Evolutionary conservation across 352 stramenopile species (phyloP).

Genomic region (Globisporangium recalcitrans): DNA sequence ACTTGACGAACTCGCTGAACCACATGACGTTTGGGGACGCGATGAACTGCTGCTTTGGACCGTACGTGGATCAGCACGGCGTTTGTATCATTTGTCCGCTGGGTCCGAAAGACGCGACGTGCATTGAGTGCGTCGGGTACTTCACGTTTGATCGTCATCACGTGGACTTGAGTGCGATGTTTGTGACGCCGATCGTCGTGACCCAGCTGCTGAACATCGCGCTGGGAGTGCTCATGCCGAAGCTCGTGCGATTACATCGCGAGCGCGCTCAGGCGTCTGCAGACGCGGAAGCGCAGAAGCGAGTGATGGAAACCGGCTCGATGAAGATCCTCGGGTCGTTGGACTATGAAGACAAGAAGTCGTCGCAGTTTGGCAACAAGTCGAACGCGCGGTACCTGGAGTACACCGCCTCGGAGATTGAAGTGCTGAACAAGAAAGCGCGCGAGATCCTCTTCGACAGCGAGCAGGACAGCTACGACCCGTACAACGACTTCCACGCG

Average conservation of each 20-base stretch:
- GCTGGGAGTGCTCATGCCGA: conserved; percentile 55
- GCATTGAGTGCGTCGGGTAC: conserved; percentile 70
- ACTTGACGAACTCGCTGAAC: conserved; percentile 83
- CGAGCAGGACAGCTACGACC: conserved; percentile 66
- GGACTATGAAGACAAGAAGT: conserved; percentile 70
- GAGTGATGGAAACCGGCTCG: conserved; percentile 56
- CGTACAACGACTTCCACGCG: conserved; percentile 73
- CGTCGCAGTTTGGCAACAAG: conserved; percentile 71
- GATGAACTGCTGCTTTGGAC: conserved; percentile 86
- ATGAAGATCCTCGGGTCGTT: conserved; percentile 82
- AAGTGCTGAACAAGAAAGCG: conserved; percentile 61
- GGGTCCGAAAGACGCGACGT: conserved; percentile 57
- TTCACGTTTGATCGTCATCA: conserved; percentile 83
- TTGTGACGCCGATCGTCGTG: conserved; percentile 83
- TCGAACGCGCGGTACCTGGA: conserved; percentile 59
- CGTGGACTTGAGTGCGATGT: conserved; percentile 82
- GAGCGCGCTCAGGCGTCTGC: conserved; percentile 53
- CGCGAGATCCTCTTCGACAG: conserved; percentile 69
- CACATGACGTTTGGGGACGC: conserved; percentile 72
- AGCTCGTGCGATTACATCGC: conserved; percentile 61
- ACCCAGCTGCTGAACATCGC: conserved; percentile 80
- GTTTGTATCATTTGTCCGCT: conserved; percentile 59
- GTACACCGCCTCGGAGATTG: conserved; percentile 53
- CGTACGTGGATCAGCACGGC: conserved; percentile 73
- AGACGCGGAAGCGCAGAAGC: conserved; percentile 60